phyloP scores from a whole-genome alignment of 345 rosid genomes.

The Citrus reticulata region DNA sequence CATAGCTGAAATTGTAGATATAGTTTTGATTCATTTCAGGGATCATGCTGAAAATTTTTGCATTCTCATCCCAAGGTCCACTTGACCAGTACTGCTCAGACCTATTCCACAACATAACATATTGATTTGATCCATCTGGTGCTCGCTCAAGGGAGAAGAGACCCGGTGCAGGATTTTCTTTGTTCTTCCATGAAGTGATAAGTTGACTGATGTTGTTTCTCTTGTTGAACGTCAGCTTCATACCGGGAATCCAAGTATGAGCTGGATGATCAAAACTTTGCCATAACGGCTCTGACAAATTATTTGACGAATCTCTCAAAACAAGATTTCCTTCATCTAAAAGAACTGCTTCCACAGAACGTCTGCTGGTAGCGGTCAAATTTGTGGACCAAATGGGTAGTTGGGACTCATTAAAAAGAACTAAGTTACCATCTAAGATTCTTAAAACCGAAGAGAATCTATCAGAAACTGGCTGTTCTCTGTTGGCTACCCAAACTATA shows the following conservation, averaged over 20 bases:
- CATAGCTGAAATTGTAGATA: constrained; percentile 49
- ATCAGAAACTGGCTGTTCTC: no score
- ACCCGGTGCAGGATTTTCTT: constrained; percentile 65
- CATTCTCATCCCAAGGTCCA: constrained; percentile 53
- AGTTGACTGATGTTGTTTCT: constrained; percentile 26
- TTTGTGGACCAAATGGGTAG: constrained; percentile 63
- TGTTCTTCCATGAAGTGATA: constrained; percentile 61
- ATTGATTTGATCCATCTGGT: constrained; percentile 43
- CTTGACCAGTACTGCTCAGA: constrained; percentile 52
- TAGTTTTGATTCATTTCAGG: constrained; percentile 68
- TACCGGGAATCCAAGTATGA: constrained; percentile 75
- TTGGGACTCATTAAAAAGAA: constrained; percentile 10
- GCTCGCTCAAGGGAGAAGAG: constrained; percentile 64
- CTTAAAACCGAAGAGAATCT: no score
- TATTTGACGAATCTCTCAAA: constrained; percentile 22
- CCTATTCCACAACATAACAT: constrained; percentile 51
- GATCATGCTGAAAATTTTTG: constrained; percentile 31
- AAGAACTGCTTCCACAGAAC: no score
- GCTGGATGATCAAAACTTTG: constrained; percentile 71
- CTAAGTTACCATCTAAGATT: no score
- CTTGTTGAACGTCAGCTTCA: constrained; percentile 45
- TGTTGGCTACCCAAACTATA: no score
- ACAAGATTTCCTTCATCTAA: constrained; percentile 24
- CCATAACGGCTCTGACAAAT: constrained; percentile 38
- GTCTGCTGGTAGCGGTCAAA: constrained; percentile 23